Evolutionary conservation across 2,329 filamentous ascomycete species (phyloP), one percentile per base, ranked within the genome.

Genomic region (Colletotrichum brevisporum): DNA sequence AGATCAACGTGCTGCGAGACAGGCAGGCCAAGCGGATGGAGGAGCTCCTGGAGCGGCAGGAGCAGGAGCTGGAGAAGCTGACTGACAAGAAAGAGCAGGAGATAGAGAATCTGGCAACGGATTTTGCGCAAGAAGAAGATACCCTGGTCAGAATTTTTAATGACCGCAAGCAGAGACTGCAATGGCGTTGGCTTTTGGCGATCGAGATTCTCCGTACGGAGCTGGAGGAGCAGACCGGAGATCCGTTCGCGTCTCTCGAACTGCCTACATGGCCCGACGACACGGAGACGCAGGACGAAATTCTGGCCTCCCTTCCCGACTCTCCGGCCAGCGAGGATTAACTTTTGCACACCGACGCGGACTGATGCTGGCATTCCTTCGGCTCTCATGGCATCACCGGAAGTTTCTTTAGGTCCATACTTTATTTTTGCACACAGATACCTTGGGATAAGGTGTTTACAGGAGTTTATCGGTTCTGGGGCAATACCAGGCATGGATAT

Each of bases 1-100:
- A 87, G 75, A 90, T 91, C 75, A 90, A 90, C 73, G 88, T 91
- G 27, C 84, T 91, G 81, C 83, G 89, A n/a, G 89, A 91, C 69
- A 85, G 86, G 50, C 89, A 91, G 75, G 83, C 87, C 1, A 89
- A 89, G 74, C 82, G 86, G 36, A 86, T 90, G 81, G 88, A 90
- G 73, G 86, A 89, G 69, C 80, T 91, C 4, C 76, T 87, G 2
- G 82, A 85, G 47, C 82, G 85, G 26, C 89, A 91, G 72, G 84
- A 86, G 68, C 76, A 76, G 1, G 89, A 91, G 73, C 74, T 87
- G 58, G 78, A 81, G 26, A 81, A 79, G 54, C 76, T 89, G n/a
- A 74, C 75, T 2, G 80, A 81, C 26, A 84, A 83, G 70, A 83
- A 84, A 59, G 78, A 79, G 15, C 81, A 82, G 48, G 88, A 89